phyloP scores from a whole-genome alignment of 108 stramenopile genomes.

The Cyclostephanos tholiformis region DNA sequence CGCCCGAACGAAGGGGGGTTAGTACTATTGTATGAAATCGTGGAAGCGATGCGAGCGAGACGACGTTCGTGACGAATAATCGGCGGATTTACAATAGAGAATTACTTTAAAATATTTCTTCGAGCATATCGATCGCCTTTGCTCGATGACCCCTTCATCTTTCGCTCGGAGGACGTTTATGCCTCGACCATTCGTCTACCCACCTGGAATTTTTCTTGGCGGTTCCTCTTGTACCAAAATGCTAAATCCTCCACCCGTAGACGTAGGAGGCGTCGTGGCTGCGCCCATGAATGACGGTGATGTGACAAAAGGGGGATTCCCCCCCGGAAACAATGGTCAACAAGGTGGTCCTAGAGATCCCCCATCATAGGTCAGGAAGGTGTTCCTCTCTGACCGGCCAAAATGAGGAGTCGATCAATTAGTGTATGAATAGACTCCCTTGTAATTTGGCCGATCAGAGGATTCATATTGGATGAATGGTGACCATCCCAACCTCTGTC shows the following conservation, averaged over 20 bases:
- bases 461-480: no score
- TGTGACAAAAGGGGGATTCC: neutral
- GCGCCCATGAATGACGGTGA: neutral
- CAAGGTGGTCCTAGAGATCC: no score
- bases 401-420: no score
- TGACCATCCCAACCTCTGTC: no score
- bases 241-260: conserved; percentile 14
- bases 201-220: conserved; percentile 8
- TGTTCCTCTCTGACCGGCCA: no score
- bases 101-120: neutral
- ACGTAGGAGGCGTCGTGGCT: neutral
- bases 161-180: conserved; percentile 11
- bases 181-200: conserved; percentile 25
- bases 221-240: conserved; percentile 16
- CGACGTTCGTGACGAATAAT: neutral
- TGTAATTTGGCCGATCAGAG: no score
- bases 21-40: conserved; percentile 33
- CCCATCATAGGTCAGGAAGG: no score
- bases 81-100: no score
- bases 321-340: conserved; percentile 6
- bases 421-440: no score
- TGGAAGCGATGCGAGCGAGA: conserved; percentile 24
- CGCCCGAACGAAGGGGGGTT: neutral
- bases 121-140: neutral
- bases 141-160: neutral